Percentiles rank a stretch among this genome's conserved stretches.
These are phyloP conservation scores for Lentinula sp. DNA, from an alignment of 768 basidiomycete genomes.

Conservation along the genomic window DNA sequence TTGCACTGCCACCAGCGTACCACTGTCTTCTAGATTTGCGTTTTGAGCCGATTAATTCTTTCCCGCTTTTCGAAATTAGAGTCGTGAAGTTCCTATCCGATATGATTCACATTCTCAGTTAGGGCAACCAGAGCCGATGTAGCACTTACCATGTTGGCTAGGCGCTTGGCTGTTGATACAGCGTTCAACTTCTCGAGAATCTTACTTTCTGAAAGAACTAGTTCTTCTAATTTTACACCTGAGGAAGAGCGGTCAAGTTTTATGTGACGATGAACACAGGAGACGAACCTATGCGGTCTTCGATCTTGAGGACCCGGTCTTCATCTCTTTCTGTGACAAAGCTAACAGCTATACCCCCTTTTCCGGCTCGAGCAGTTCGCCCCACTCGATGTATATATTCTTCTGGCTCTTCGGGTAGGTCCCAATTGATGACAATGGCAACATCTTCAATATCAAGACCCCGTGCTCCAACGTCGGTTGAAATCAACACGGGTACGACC, in stretches of 20 bases:
- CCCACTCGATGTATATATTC: conserved; percentile 97
- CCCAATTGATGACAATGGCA: conserved; percentile 96
- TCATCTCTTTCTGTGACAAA: conserved; percentile 95
- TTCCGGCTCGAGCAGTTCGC: conserved; percentile 85
- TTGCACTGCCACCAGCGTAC: too few relatives aligned
- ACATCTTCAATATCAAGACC: conserved; percentile 97
- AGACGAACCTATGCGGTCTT: conserved; percentile 76
- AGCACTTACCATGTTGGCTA: conserved; percentile 81
- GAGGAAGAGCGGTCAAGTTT: conserved; percentile 6
- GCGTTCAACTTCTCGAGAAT: conserved; percentile 82
- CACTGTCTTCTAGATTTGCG: not conserved
- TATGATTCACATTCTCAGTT: not conserved
- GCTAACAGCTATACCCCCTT: conserved; percentile 85
- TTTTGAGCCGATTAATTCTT: conserved; percentile 71
- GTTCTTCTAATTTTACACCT: conserved; percentile 75
- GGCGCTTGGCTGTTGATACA: conserved; percentile 89
- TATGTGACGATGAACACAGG: not conserved
- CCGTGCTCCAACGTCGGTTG: conserved; percentile 92
- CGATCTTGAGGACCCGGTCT: conserved; percentile 74
- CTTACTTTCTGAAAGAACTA: conserved; percentile 70
- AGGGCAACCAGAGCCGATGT: not conserved
- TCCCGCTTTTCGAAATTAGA: conserved; percentile 87
- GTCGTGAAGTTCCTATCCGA: conserved; percentile 72
- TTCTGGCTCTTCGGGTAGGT: conserved; percentile 83
- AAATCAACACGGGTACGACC: conserved; percentile 86